These are phyloP conservation scores for Angomonas ambiguus DNA, from an alignment of 208 protist genomes.

Conservation along the genomic window DNA sequence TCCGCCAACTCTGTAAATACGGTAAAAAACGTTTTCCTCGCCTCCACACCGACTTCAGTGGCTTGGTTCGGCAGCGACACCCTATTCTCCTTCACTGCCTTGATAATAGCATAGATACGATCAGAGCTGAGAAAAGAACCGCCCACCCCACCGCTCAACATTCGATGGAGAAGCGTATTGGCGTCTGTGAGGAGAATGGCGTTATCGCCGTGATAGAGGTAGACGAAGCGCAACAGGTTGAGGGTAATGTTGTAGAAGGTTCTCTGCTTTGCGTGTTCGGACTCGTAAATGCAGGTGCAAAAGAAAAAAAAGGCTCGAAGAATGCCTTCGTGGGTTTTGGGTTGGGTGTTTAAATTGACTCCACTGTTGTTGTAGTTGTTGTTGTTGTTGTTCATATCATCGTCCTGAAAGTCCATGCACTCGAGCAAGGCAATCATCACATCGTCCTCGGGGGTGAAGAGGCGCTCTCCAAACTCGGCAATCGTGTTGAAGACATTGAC, in stretches of 20 bases:
- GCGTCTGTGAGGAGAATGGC: conserved; percentile 60
- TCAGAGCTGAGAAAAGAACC: conserved; percentile 56
- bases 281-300: conserved; percentile 70
- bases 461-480: conserved; percentile 49
- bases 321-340: conserved; percentile 60
- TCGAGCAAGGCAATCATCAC: conserved; percentile 64
- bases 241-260: conserved; percentile 74
- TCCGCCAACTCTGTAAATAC: conserved; percentile 63
- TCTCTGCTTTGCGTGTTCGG: conserved; percentile 27
- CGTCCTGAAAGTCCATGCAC: conserved; percentile 46
- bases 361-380: neutral
- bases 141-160: conserved; percentile 46
- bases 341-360: too few relatives aligned
- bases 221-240: conserved; percentile 68
- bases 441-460: conserved; percentile 60
- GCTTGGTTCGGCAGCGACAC: conserved; percentile 25
- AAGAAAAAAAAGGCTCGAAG: conserved; percentile 85
- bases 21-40: conserved; percentile 47
- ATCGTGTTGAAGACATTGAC: conserved; percentile 51
- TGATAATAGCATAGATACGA: conserved; percentile 48
- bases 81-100: conserved; percentile 47
- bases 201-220: conserved; percentile 74
- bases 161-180: conserved; percentile 55
- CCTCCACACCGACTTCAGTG: conserved; percentile 8
- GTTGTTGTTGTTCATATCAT: neutral